A percentile compares a stretch with the other conserved stretches of the same genome.
Conservation (phyloP, 257 asterid species). For the Fraxinus excelsior region DNA sequence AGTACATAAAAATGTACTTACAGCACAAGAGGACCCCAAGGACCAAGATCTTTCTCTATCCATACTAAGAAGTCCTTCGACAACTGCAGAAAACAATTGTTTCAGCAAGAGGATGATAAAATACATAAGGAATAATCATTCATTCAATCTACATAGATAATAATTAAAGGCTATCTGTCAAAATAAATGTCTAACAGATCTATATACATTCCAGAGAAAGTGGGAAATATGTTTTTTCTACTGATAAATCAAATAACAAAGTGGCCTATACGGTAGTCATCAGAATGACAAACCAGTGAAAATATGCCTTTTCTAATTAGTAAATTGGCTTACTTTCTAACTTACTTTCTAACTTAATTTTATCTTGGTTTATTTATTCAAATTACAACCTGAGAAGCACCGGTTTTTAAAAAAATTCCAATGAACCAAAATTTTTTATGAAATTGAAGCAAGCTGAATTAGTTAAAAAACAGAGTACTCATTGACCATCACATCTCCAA, state of each 20-base stretch:
- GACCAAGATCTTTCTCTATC: slow-evolving; percentile 95
- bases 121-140: slow-evolving; percentile 4
- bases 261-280: background rate
- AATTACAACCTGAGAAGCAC: no score
- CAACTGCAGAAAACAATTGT: slow-evolving; percentile 49
- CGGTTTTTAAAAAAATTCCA: no score
- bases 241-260: background rate
- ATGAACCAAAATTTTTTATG: background rate
- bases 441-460: background rate
- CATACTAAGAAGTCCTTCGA: slow-evolving; percentile 85
- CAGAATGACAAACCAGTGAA: background rate
- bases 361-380: no score
- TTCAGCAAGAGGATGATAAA: slow-evolving; percentile 13
- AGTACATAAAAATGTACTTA: slow-evolving; percentile 48
- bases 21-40: slow-evolving; percentile 99
- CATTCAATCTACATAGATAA: slow-evolving; percentile 15
- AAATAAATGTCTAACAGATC: background rate
- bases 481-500: background rate
- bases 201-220: background rate
- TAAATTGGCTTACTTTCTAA: background rate
- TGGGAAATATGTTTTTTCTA: no score
- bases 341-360: no score
- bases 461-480: background rate
- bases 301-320: background rate
- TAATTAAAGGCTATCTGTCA: background rate